Conservation (phyloP, 148 eudicot species). For the Rhododendron henanense region DNA sequence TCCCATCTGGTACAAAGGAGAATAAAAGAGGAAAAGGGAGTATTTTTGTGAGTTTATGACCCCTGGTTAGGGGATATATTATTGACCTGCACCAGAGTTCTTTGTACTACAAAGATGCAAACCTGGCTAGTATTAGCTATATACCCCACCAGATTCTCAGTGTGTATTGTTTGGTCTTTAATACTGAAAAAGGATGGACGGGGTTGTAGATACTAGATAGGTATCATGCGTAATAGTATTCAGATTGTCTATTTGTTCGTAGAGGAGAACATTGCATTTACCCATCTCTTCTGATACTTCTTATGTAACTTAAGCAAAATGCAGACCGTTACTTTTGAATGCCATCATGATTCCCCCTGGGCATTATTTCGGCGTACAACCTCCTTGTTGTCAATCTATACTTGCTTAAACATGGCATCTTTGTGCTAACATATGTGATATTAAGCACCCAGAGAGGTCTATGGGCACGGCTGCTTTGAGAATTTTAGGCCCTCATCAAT, state of each 20-base stretch:
- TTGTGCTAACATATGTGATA: not conserved
- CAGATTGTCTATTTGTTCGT: not conserved
- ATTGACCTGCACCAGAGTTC: not conserved
- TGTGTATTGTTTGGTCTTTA: not conserved
- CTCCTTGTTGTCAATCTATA: not conserved
- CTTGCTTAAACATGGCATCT: not conserved
- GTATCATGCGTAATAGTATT: not conserved
- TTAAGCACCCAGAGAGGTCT: not conserved
- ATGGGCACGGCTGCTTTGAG: not conserved
- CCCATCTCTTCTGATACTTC: not conserved
- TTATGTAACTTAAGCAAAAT: not conserved
- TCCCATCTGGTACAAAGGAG: not conserved
- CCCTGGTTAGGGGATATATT: not conserved
- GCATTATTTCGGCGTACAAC: not conserved
- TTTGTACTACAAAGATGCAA: not conserved
- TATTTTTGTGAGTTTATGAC: not conserved
- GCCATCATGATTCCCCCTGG: not conserved
- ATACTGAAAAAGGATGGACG: not conserved
- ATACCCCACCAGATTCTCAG: not conserved
- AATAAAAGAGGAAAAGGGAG: not conserved
- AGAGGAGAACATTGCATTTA: not conserved
- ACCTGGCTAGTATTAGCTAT: not conserved
- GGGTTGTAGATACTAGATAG: not conserved
- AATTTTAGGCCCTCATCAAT: not conserved
- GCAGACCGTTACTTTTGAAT: not conserved